phyloP scores from a whole-genome alignment of 495 filamentous ascomycete species.

The Chlorociboria aeruginascens region DNA sequence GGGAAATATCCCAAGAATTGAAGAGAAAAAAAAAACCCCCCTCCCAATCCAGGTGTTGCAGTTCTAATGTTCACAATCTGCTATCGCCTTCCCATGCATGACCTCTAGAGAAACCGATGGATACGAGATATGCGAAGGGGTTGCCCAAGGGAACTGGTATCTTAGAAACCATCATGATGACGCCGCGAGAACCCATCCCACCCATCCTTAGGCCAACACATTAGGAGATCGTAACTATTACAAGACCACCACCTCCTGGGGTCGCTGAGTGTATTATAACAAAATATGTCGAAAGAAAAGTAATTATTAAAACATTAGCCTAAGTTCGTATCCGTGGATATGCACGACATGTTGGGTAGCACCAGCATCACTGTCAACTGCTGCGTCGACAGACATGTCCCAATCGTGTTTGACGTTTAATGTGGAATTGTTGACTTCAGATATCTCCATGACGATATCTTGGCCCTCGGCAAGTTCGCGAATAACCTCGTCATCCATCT shows the following conservation, averaged over 20 bases:
- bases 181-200: constrained; percentile 1
- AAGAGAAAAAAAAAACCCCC: constrained; percentile 1
- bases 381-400: constrained; percentile 38
- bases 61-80: background rate
- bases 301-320: constrained; percentile 31
- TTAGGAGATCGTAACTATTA: constrained; percentile 15
- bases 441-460: constrained; percentile 57
- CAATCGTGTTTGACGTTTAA: constrained; percentile 35
- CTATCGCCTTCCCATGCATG: constrained; percentile 7
- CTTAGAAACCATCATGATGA: constrained; percentile 18
- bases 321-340: constrained; percentile 30
- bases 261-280: constrained; percentile 12
- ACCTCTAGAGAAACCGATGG: constrained; percentile 5
- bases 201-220: constrained; percentile 5
- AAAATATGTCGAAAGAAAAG: background rate
- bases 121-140: background rate
- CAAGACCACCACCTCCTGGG: constrained; percentile 14
- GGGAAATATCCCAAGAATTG: background rate
- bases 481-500: constrained; percentile 85
- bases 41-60: background rate
- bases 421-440: constrained; percentile 23
- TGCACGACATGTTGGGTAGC: constrained; percentile 25
- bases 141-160: constrained; percentile 17
- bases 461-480: constrained; percentile 81
- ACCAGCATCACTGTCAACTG: constrained; percentile 26